Percentiles rank a stretch among this genome's conserved stretches.
Conservation (phyloP, 2,329 filamentous ascomycete species). For the Botrytis byssoidea region DNA sequence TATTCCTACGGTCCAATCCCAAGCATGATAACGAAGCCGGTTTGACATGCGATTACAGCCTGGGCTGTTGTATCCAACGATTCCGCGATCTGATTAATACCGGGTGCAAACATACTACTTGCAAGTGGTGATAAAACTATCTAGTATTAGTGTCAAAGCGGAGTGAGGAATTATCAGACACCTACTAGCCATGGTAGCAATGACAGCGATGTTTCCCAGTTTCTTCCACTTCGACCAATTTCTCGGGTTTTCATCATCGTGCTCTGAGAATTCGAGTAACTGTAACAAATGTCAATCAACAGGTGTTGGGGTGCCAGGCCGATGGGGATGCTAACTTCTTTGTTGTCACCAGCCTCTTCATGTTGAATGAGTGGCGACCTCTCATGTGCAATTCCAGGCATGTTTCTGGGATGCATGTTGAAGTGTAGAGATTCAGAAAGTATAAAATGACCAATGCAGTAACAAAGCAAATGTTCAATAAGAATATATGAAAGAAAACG, state of each 20-base stretch:
- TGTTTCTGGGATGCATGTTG: background rate
- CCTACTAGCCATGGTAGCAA: constrained; percentile 33
- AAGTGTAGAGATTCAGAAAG: background rate
- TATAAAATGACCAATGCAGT: background rate
- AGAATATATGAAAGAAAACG: background rate
- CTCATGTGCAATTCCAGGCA: constrained; percentile 18
- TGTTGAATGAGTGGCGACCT: constrained; percentile 27
- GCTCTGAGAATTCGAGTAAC: constrained; percentile 24
- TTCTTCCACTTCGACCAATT: constrained; percentile 34
- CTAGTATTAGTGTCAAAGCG: background rate
- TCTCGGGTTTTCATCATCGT: constrained; percentile 32
- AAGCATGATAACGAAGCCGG: constrained; percentile 29
- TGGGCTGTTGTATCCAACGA: constrained; percentile 12
- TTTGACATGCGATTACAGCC: constrained; percentile 53
- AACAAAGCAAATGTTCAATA: background rate
- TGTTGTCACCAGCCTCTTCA: constrained; percentile 19
- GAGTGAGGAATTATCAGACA: background rate
- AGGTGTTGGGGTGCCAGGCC: background rate
- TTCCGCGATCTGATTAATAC: constrained; percentile 46
- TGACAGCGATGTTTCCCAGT: constrained; percentile 31
- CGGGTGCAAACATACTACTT: constrained; percentile 48
- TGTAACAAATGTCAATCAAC: background rate
- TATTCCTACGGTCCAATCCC: constrained; percentile 21
- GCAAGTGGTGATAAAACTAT: constrained; percentile 38
- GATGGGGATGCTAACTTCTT: background rate